Base-by-base conservation (phyloP, 2,329 filamentous ascomycete species). In the Albophoma yamanashiensis region DNA sequence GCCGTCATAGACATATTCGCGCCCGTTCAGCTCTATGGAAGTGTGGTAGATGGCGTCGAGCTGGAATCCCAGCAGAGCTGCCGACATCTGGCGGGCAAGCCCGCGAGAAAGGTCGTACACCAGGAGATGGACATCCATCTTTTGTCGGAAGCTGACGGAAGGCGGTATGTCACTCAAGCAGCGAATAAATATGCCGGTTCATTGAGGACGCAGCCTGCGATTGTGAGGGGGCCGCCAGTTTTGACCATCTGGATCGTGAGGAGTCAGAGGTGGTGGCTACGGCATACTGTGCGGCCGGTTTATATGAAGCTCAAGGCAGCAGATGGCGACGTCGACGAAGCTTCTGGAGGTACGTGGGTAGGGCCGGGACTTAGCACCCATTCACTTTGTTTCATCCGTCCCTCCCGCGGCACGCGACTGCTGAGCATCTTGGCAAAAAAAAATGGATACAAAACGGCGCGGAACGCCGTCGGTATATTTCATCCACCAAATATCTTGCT, bases 21-120 rank as follows among this genome's bases (percentile, higher is more conserved):
- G 82, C n/a, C 87, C 87, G 58, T 86, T 83, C 45, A 97, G 79
- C 50, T 96, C 88, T 59, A 99, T 86, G 0, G 92, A 91, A 0
- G 94, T 97, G 73, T 99, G 94, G 67, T 97, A 97, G 58, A 99
- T 85, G 59, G 94, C 94, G 73, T 97, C 93, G 57, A 97, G 90
- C 58, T 82, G 77, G 64, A 84, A 81, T 20, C 82, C 76, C 12
- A 86, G 72, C 59, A 80, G 65, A 62, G 78, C 73, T 75, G 76
- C 72, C 22, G 82, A 84, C 76, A 85, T 76, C 64, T 84, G 76
- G 12, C 78, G 76, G 17, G 82, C 82, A 50, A 85, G 66, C 25
- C 82, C 82, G n/a, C 73, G 74, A 1, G 89, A 92, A 56, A 93
- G 79, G 75, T 93, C 89, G 68, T 93, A 93, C 43, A 92, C 82